These are phyloP conservation scores for Fusarium drepaniforme DNA, from an alignment of 2,329 filamentous ascomycete species.

Conservation along the genomic window DNA sequence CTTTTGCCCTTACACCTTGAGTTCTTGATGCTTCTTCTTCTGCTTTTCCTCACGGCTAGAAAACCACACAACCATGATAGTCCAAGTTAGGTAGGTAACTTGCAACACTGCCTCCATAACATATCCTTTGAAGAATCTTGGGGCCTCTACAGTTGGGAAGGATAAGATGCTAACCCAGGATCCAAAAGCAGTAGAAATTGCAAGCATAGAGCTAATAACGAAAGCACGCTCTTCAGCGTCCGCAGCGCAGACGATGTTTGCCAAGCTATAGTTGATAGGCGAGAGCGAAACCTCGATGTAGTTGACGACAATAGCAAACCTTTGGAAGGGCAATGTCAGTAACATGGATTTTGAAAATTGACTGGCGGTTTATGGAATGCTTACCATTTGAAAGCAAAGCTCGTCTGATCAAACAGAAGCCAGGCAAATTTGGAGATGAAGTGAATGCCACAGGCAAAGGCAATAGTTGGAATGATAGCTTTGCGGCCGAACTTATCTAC, in stretches of 20 bases:
- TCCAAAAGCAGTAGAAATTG: slow-evolving; percentile 52
- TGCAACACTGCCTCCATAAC: slow-evolving; percentile 28
- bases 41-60: background rate
- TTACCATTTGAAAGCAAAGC: slow-evolving; percentile 5
- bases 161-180: slow-evolving; percentile 51
- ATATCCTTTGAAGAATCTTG: slow-evolving; percentile 45
- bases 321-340: background rate
- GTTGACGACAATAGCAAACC: background rate
- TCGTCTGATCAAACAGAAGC: slow-evolving; percentile 1
- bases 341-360: background rate
- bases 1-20: background rate
- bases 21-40: background rate
- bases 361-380: background rate
- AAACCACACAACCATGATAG: slow-evolving; percentile 17
- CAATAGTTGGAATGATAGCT: background rate
- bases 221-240: slow-evolving; percentile 9
- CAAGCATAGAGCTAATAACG: slow-evolving; percentile 50
- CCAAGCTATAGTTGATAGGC: slow-evolving; percentile 8
- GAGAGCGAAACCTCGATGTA: slow-evolving; percentile 9
- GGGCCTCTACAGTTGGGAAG: slow-evolving; percentile 47
- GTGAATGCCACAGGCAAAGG: background rate
- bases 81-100: slow-evolving; percentile 21
- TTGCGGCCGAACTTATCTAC: slow-evolving; percentile 2
- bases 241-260: slow-evolving; percentile 1
- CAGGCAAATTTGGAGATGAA: slow-evolving; percentile 10